Evolutionary conservation across 176 grass and related monocot species (phyloP), one percentile per base, ranked within the genome.

Genomic region (Saccharum officinarum): DNA sequence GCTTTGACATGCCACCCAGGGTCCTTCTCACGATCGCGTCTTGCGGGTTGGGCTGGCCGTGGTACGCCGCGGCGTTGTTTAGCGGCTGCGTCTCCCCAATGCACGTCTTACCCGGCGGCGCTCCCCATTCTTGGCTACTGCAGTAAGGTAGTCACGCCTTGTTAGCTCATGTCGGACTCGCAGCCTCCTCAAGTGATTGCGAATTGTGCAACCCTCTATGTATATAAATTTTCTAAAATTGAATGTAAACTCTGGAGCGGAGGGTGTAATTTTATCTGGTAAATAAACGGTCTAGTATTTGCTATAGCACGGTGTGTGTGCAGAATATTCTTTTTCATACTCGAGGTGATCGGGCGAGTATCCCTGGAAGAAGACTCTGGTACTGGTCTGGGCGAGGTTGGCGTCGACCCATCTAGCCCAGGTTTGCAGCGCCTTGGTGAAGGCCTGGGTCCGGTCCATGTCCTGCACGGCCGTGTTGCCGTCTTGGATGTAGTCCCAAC

Each of bases 281-380:
- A 33, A 33, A 33, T 33, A 33, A 33, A 33, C 33, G 33, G 33
- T 33, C 33, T 33, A 33, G 33, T 33, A 33, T 33, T 33, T 33
- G 33, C 33, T 33, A 33, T 33, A 33, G 33, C 33, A 33, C 33
- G 28, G 28, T 28, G 28, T 3, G 42, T 22, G 54, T 0, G 7
- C 20, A 57, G 54, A 57, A 22, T 16, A 3, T 66, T 54, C 2
- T 3, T 59, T 59, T 36, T 26, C 68, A 82, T 90, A 95, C 95
- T 78, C 75, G 81, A 90, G 85, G 72, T 98, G 95, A 22, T 71
- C 50, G 6, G 95, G 95, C 0, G 95, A 98, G 71, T 95, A 82
- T 0, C 95, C 93, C 57, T 95, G 95, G 69, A 92, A 98, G 83
- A 95, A 95, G 62, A 95, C 85, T 55, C 83, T 73, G 25, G 95